These are phyloP conservation scores for Hydnum rufescens DNA, from an alignment of 768 basidiomycete genomes.

Conservation along the genomic window DNA sequence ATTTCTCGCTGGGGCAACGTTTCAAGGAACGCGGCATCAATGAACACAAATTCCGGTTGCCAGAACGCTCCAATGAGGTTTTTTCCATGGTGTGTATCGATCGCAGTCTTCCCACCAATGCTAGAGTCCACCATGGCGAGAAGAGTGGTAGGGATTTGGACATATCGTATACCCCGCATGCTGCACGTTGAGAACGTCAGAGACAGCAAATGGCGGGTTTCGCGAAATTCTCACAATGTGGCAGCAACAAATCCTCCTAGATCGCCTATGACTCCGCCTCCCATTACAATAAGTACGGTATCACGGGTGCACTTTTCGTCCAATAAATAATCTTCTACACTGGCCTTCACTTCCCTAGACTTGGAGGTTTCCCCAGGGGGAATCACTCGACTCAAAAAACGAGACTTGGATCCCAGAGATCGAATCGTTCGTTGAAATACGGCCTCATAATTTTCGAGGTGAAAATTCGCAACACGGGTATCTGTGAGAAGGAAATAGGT, in stretches of 20 bases:
- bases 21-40: conserved; percentile 89
- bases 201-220: not conserved
- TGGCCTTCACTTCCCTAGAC: conserved; percentile 75
- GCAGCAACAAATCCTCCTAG: conserved; percentile 92
- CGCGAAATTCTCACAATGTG: conserved; percentile 53
- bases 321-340: conserved; percentile 84
- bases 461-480: conserved; percentile 65
- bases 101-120: conserved; percentile 97
- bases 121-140: conserved; percentile 98
- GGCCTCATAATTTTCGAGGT: conserved; percentile 44
- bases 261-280: conserved; percentile 95
- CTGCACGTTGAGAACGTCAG: conserved; percentile 21
- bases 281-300: conserved; percentile 81
- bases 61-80: conserved; percentile 97
- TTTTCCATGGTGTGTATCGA: conserved; percentile 95
- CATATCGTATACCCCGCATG: conserved; percentile 92
- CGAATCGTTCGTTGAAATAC: conserved; percentile 36
- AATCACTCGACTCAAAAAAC: conserved; percentile 63
- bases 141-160: conserved; percentile 90
- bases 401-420: conserved; percentile 18
- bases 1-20: conserved; percentile 84
- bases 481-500: conserved; percentile 89
- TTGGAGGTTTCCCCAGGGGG: conserved; percentile 88
- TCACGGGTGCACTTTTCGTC: conserved; percentile 78
- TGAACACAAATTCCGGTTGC: conserved; percentile 96